Base-by-base conservation (phyloP, 2,329 filamentous ascomycete species). In the Alternaria sp. region DNA sequence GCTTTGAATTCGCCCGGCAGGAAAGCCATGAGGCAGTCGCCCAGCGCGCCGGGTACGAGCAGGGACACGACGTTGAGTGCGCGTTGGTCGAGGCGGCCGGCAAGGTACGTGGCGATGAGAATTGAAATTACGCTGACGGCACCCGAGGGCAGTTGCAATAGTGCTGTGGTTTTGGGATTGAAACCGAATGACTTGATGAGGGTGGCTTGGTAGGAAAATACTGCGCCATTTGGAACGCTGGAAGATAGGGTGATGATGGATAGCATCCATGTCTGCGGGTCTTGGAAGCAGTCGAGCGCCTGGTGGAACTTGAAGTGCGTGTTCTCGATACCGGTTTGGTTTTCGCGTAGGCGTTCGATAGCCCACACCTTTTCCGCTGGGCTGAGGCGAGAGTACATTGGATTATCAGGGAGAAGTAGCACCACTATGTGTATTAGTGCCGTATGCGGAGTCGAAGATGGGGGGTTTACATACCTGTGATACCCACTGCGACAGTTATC, bases 401-500 rank as follows among this genome's bases (percentile, higher is more conserved):
- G 70, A 29, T 64, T 69, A 42, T 87, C 85, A 2, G 86, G 86
- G 2, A 88, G 79, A 39, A 86, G 75, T 17, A 86, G 71, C 40
- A 83, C 79, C 69, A 89, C 78, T 23, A 5, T 24, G 0, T 24
- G 14, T 31, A 42, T 46, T 39, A 69, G 34, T 8, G 23, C 26
- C 10, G 2, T 10, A 14, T 5, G 7, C 9, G 17, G 1, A n/a
- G 1, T 2, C n/a, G 14, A 29, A 5, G 0, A 26, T 11, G 7
- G n/a, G 7, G 10, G 21, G 6, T 26, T 6, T 4, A 13, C 29
- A 44, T 41, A 64, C 63, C 63, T 9, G 54, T 45, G 2, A 80
- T 63, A 0, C 78, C 78, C 21, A 67, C 58, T 3, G 67, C 46
- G 4, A 72, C 61, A 4, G 76, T 79, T n/a, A 77, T 54, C 0